These are phyloP conservation scores for Rubus parviflorus DNA, from an alignment of 306 rosid species.

Conservation along the genomic window DNA sequence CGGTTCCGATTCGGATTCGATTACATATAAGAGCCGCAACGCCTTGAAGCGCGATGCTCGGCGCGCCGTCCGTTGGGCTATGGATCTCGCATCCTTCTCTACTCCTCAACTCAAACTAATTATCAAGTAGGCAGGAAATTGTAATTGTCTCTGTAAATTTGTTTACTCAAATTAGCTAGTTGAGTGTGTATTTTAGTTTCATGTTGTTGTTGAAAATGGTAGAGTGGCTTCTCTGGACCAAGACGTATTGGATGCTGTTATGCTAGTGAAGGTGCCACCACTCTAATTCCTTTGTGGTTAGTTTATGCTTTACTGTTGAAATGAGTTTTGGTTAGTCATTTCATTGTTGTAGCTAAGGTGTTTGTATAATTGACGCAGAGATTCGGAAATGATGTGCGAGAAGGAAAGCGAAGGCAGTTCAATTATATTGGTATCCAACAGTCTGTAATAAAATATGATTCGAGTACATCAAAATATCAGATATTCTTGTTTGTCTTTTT, in stretches of 20 bases:
- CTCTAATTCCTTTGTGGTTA: conserved; percentile 23
- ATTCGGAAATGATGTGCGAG: conserved; percentile 81
- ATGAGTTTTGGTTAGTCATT: neutral
- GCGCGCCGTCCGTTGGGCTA: conserved; percentile 79
- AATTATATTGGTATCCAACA: conserved; percentile 68
- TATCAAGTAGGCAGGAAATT: conserved; percentile 41
- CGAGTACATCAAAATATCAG: neutral
- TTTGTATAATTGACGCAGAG: conserved; percentile 68
- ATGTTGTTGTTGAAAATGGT: conserved; percentile 12
- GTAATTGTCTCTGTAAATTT: neutral
- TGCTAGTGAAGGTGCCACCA: conserved; percentile 64
- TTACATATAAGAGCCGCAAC: conserved; percentile 66
- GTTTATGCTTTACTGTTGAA: conserved; percentile 24
- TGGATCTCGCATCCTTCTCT: conserved; percentile 77
- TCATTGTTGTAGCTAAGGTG: conserved; percentile 50
- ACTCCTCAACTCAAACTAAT: conserved; percentile 72
- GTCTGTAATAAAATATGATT: no score
- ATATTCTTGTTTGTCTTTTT: no score
- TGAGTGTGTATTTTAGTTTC: neutral
- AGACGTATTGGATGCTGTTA: conserved; percentile 63
- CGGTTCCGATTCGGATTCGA: conserved; percentile 35
- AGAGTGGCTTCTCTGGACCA: conserved; percentile 64
- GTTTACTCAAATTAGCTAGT: neutral
- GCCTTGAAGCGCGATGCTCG: conserved; percentile 79
- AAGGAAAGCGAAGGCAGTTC: conserved; percentile 91